Conservation (phyloP, 306 rosid species). For the Mimosa pudica region DNA sequence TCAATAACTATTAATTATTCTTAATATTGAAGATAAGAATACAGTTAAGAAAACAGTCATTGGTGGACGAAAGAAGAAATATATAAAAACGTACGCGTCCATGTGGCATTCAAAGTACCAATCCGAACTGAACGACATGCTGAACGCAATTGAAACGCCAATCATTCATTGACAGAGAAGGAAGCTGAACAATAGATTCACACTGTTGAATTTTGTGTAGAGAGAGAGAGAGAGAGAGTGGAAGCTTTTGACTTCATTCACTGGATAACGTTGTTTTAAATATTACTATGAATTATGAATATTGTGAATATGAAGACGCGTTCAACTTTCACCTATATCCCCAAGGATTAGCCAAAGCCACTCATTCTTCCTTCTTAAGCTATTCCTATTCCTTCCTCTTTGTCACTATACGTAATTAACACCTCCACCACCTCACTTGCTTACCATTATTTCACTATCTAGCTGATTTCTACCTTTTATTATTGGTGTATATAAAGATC, state of each 20-base stretch:
- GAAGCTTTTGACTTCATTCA: slow-evolving; percentile 57
- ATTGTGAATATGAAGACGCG: slow-evolving; percentile 64
- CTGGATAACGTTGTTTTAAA: background rate
- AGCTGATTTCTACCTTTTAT: background rate
- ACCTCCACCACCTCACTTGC: slow-evolving; percentile 26
- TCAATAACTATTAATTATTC: too few relatives aligned
- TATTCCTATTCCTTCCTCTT: background rate
- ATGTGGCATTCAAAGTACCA: slow-evolving; percentile 15
- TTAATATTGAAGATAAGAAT: background rate
- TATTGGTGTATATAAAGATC: slow-evolving; percentile 4
- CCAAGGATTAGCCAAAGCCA: slow-evolving; percentile 7
- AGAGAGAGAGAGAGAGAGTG: slow-evolving; percentile 31
- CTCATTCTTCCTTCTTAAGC: slow-evolving; percentile 40
- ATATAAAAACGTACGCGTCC: background rate
- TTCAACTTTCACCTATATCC: slow-evolving; percentile 47
- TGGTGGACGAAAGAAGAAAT: background rate
- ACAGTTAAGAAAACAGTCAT: background rate
- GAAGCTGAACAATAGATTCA: background rate
- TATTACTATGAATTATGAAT: background rate
- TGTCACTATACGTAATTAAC: slow-evolving; percentile 20
- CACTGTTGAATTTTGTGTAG: background rate
- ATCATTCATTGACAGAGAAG: slow-evolving; percentile 21
- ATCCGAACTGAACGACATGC: slow-evolving; percentile 22
- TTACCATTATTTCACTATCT: slow-evolving; percentile 2
- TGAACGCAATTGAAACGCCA: slow-evolving; percentile 23